Percentiles rank a stretch among this genome's conserved stretches.
phyloP scores from a whole-genome alignment of 2,329 filamentous ascomycete genomes.

The Alternaria gansuensis region DNA sequence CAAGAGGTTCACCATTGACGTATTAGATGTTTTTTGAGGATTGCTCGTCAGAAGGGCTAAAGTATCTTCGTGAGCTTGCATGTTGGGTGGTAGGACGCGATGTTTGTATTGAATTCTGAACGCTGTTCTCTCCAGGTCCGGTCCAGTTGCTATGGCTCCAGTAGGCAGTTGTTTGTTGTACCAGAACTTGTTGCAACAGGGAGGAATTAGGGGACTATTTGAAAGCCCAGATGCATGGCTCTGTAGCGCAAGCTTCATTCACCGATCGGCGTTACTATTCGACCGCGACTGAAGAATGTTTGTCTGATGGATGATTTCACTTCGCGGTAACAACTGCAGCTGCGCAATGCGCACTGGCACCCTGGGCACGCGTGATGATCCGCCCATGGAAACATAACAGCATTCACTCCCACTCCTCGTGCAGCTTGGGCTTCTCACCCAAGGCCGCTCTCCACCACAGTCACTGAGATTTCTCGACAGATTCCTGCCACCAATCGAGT shows the following conservation, averaged over 20 bases:
- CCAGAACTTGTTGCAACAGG: background rate
- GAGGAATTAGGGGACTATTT: background rate
- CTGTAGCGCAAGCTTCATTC: background rate
- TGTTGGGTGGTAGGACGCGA: background rate
- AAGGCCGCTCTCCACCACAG: background rate
- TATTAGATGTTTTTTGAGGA: background rate
- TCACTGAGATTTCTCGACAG: background rate
- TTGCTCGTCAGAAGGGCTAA: background rate
- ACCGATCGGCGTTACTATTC: background rate
- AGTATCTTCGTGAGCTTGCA: constrained; percentile 3
- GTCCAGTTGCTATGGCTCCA: background rate
- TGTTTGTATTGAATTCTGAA: background rate
- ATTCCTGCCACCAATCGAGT: background rate
- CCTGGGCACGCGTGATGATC: background rate
- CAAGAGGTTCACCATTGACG: background rate
- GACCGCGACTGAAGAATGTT: background rate
- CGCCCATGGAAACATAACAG: background rate
- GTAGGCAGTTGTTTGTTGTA: background rate
- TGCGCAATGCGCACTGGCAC: background rate
- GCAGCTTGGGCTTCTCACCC: background rate
- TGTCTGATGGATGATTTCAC: background rate
- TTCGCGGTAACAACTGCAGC: background rate
- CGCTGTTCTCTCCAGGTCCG: background rate
- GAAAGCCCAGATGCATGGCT: background rate
- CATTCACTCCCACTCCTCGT: background rate